Evolutionary conservation across 495 filamentous ascomycete genomes (phyloP).

Genomic region (Aspergillus hancockii): DNA sequence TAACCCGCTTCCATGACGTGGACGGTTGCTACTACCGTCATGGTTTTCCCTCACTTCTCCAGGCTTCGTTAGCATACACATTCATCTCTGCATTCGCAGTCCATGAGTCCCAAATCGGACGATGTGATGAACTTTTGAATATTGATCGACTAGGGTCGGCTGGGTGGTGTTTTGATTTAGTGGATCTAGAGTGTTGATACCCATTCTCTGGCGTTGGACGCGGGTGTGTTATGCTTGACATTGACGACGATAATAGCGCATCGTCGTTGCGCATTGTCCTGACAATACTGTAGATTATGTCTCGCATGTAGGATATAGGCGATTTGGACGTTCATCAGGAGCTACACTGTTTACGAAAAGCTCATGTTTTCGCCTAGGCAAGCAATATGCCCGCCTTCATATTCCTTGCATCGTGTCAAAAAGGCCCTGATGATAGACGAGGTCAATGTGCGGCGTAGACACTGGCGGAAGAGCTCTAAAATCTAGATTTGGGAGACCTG

Average conservation of each 20-base stretch:
- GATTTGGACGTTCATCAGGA: too few species aligned
- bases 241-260: background rate
- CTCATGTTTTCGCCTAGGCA: too few species aligned
- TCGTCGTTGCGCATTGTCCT: background rate
- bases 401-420: too few species aligned
- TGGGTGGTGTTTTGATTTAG: background rate
- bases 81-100: background rate
- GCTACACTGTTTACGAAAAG: too few species aligned
- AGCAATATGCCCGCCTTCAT: too few species aligned
- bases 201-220: background rate
- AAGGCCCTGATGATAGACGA: too few species aligned
- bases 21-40: slow-evolving; percentile 1
- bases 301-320: too few species aligned
- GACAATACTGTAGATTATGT: too few species aligned
- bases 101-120: background rate
- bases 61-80: background rate
- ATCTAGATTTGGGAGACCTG: too few species aligned
- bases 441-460: too few species aligned
- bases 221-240: background rate
- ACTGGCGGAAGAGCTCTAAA: too few species aligned
- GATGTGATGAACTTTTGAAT: background rate
- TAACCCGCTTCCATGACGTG: too few species aligned
- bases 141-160: background rate
- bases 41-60: background rate
- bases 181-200: background rate